Evolutionary conservation across 2,329 filamentous ascomycete species (phyloP).

Genomic region (Scopulariopsis brevicaulis): DNA sequence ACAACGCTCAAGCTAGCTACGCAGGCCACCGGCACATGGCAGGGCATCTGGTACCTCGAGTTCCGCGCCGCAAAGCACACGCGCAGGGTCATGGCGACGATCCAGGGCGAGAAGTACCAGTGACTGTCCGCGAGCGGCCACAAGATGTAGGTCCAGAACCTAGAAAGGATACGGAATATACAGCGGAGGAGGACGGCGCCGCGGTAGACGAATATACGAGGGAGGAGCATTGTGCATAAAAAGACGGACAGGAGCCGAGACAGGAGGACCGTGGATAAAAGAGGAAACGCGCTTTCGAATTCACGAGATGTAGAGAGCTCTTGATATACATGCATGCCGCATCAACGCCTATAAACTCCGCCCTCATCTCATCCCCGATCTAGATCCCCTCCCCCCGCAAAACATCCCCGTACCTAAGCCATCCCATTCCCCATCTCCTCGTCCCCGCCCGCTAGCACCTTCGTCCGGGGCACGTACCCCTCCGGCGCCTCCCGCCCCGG

Average conservation of each 20-base stretch:
- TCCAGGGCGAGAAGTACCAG: conserved; percentile 65
- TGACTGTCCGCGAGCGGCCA: neutral
- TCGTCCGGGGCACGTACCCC: conserved; percentile 50
- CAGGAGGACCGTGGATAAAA: neutral
- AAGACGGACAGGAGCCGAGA: neutral
- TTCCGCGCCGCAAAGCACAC: conserved; percentile 69
- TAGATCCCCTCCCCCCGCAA: neutral
- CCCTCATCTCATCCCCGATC: neutral
- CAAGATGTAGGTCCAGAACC: neutral
- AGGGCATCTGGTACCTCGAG: conserved; percentile 90
- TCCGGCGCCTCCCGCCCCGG: conserved; percentile 51
- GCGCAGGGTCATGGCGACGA: conserved; percentile 79
- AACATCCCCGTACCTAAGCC: neutral
- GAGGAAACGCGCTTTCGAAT: neutral
- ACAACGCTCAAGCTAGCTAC: neutral
- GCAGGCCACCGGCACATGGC: conserved; percentile 59
- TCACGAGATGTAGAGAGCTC: neutral
- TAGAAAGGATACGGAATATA: neutral
- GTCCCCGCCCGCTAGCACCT: conserved; percentile 53
- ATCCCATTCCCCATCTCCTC: conserved; percentile 44
- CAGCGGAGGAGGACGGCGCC: neutral
- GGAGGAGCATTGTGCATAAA: neutral
- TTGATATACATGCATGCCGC: neutral
- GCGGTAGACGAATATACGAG: neutral
- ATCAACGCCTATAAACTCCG: neutral